phyloP scores from a whole-genome alignment of 2,329 filamentous ascomycete species.

The Mycosphaerella arachidis region DNA sequence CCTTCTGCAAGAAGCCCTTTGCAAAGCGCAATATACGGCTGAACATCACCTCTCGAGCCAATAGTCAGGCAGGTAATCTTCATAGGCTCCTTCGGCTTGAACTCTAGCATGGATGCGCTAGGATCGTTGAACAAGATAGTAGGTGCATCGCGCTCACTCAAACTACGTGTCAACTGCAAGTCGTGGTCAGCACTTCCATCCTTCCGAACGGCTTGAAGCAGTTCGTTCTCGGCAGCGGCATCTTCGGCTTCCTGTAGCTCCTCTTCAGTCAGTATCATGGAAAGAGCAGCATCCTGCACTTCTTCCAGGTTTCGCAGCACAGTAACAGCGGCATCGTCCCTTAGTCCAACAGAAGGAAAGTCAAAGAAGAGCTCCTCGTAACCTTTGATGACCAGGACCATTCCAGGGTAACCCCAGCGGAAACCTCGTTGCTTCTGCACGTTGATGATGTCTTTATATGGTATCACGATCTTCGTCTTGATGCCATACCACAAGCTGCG shows the following conservation, averaged over 20 bases:
- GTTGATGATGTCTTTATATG: conserved; percentile 86
- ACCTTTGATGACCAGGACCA: conserved; percentile 87
- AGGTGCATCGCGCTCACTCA: conserved; percentile 51
- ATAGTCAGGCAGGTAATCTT: conserved; percentile 92
- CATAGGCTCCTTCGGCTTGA: conserved; percentile 76
- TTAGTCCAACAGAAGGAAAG: conserved; percentile 69
- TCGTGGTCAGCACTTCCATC: conserved; percentile 40
- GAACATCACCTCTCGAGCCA: conserved; percentile 90
- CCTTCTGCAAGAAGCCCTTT: conserved; percentile 85
- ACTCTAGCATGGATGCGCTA: conserved; percentile 80
- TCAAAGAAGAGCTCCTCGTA: conserved; percentile 98
- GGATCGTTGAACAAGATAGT: conserved; percentile 87
- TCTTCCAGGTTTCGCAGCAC: conserved; percentile 72
- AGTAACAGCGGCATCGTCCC: conserved; percentile 85
- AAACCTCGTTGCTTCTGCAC: conserved; percentile 95
- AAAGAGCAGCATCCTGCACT: conserved; percentile 65
- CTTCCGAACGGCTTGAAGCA: conserved; percentile 68
- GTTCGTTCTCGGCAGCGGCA: conserved; percentile 73
- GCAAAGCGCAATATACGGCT: conserved; percentile 94
- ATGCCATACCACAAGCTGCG: conserved; percentile 85
- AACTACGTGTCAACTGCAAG: conserved; percentile 28
- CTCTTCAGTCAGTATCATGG: conserved; percentile 61
- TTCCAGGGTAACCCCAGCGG: conserved; percentile 80
- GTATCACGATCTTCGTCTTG: conserved; percentile 85
- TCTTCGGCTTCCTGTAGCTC: conserved; percentile 67